phyloP scores from a whole-genome alignment of 2,329 filamentous ascomycete species.

The Verticillium tricorpus region DNA sequence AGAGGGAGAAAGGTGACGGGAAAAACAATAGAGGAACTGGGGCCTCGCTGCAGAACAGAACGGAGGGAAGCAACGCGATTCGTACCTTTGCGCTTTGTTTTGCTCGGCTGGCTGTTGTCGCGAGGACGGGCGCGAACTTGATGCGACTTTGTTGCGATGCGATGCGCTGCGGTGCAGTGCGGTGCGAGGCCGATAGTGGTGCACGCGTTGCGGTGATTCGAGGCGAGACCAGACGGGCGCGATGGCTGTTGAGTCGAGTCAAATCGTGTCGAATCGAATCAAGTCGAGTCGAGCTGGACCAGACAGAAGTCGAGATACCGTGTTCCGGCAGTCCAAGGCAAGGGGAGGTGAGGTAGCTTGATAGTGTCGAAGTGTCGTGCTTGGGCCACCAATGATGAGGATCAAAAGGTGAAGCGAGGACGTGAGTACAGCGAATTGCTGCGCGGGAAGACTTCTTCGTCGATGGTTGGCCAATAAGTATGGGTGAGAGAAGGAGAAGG shows the following conservation, averaged over 20 bases:
- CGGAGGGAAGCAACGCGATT: neutral
- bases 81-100: neutral
- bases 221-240: neutral
- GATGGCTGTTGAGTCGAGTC: neutral
- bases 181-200: neutral
- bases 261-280: neutral
- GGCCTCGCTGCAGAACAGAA: neutral
- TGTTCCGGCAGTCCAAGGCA: neutral
- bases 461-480: neutral
- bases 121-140: neutral
- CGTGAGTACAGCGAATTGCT: neutral
- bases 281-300: neutral
- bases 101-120: neutral
- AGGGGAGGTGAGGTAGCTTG: neutral
- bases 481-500: neutral
- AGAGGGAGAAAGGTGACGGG: neutral
- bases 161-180: neutral
- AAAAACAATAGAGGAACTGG: neutral
- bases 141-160: neutral
- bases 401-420: neutral
- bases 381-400: neutral
- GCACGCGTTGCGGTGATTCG: neutral
- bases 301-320: neutral
- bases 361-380: neutral
- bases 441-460: neutral